These are phyloP conservation scores for Fagopyrum tataricum DNA, from an alignment of 148 eudicot genomes.

Conservation along the genomic window DNA sequence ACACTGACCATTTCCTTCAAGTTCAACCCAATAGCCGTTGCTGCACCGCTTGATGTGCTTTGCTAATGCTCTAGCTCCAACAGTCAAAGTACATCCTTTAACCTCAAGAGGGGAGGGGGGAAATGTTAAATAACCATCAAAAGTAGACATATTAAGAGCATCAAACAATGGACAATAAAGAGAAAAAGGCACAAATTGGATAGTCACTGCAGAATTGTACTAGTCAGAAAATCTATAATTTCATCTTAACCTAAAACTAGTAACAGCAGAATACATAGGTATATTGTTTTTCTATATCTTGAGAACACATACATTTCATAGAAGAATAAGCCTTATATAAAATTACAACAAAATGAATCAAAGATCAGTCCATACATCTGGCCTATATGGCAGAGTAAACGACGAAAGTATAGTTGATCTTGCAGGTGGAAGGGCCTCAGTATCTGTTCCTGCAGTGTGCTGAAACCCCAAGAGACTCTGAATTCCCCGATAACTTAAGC, in stretches of 20 bases:
- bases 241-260: neutral
- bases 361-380: slow-evolving; percentile 31
- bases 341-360: slow-evolving; percentile 1
- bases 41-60: slow-evolving; percentile 73
- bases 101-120: slow-evolving; percentile 41
- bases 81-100: slow-evolving; percentile 63
- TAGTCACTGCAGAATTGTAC: neutral
- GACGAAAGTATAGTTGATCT: slow-evolving; percentile 58
- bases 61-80: slow-evolving; percentile 85
- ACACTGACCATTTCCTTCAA: slow-evolving; percentile 63
- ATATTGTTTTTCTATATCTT: neutral
- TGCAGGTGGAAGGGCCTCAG: slow-evolving; percentile 69
- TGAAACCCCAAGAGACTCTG: slow-evolving; percentile 68
- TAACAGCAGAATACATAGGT: neutral
- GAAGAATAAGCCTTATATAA: neutral
- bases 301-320: neutral
- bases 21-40: slow-evolving; percentile 55
- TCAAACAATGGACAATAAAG: neutral
- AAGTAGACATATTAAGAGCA: neutral
- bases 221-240: neutral
- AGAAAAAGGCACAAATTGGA: neutral
- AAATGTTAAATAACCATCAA: neutral
- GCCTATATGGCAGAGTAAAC: slow-evolving; percentile 46
- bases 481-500: slow-evolving; percentile 54
- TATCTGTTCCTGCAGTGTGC: slow-evolving; percentile 58